Base-by-base conservation (phyloP, 2,329 filamentous ascomycete species). In the Tolypocladium ophioglossoides region DNA sequence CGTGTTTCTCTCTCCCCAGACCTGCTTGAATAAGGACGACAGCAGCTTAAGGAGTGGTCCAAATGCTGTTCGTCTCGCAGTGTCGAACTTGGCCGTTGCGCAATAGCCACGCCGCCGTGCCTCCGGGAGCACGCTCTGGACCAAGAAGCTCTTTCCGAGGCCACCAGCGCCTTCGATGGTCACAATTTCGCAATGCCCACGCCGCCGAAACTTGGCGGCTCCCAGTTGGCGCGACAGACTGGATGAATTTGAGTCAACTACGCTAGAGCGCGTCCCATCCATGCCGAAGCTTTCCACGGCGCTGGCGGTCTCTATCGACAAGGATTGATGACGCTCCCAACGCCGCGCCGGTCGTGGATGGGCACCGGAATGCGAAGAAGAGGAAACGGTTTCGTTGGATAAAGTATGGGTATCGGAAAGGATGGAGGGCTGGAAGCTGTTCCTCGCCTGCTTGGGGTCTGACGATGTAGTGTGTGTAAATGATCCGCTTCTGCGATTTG, bases 81-180 rank as follows among this genome's bases (percentile, higher is more conserved):
- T 79, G 61, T 86, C 83, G 56, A 86, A 86, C 62, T 86, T 86
- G 41, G 83, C 79, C 35, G 80, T 84, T 8, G 82, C 80, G 61
- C 82, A 85, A 62, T 85, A 86, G 3, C 83, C 83, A 55, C 78
- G 76, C 48, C 78, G 75, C 51, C 83, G 74, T 18, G 80, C 80
- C 58, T 86, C 83, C 3, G 78, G 72, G 44, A 85, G 74, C 6
- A 85, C 78, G 10, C 81, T 83, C 61, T 85, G 81, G 30, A 85
- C 79, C 18, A 86, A 73, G 55, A 79, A 81, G 58, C 78, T 85
- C 66, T 86, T 86, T 18, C 83, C 83, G n/a, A 85, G 68, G 0
- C 83, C 83, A 3, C 78, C 82, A 14, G 78, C 74, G 34, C 83
- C 83, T 59, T 84, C 79, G 52, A 86, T 76, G 18, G 76, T 75